phyloP scores from a whole-genome alignment of 1,284 basidiomycete species.

The Apiotrichum domesticum region DNA sequence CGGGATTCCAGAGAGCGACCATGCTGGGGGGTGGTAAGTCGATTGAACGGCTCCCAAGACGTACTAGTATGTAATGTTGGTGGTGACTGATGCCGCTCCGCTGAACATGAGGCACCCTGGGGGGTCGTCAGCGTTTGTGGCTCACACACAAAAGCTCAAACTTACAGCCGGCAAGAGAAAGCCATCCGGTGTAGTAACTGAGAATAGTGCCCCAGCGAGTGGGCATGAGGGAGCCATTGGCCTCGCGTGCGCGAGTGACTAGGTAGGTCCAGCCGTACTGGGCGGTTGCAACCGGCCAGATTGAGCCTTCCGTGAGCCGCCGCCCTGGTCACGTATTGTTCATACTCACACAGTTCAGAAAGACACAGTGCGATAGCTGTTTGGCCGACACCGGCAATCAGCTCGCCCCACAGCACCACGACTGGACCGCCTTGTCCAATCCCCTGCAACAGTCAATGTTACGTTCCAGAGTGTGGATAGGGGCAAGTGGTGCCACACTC shows the following conservation, averaged over 20 bases:
- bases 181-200: conserved; percentile 1
- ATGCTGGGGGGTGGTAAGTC: neutral
- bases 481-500: neutral
- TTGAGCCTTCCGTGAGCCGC: neutral
- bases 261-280: conserved; percentile 2
- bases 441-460: neutral
- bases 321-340: too few relatives aligned
- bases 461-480: too few relatives aligned
- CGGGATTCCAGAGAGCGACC: conserved; percentile 2
- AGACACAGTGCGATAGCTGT: neutral
- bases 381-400: conserved; percentile 3
- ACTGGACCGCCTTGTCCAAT: neutral
- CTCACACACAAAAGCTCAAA: neutral
- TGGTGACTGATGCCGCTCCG: neutral
- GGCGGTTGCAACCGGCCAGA: neutral
- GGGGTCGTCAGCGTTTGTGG: neutral
- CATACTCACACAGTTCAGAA: neutral
- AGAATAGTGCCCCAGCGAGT: neutral
- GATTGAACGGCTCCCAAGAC: neutral
- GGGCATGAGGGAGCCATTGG: neutral
- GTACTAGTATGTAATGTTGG: conserved; percentile 5
- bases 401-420: conserved; percentile 3
- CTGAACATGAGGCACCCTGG: conserved; percentile 7
- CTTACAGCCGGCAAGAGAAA: conserved; percentile 1
- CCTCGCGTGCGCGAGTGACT: neutral